phyloP scores from a whole-genome alignment of 2,329 filamentous ascomycete genomes.

The Fragosphaeria purpurea region DNA sequence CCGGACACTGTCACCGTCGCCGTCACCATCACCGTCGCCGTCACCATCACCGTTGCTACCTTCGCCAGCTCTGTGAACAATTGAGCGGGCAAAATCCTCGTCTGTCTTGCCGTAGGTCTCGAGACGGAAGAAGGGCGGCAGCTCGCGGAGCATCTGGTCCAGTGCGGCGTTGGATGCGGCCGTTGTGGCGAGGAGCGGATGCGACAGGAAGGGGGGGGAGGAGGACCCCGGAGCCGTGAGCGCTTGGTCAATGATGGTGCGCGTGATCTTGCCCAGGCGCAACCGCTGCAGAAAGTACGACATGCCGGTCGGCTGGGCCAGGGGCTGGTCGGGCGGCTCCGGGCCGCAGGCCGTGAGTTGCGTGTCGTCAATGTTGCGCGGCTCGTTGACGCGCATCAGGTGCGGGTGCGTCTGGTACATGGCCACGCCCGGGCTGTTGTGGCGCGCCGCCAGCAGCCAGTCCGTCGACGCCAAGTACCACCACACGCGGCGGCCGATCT shows the following conservation, averaged over 20 bases:
- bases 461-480: constrained; percentile 33
- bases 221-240: neutral
- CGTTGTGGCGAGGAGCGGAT: constrained; percentile 10
- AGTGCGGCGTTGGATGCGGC: constrained; percentile 15
- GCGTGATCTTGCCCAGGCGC: constrained; percentile 28
- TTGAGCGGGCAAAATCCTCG: no score
- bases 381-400: constrained; percentile 29
- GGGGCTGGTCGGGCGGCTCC: constrained; percentile 10
- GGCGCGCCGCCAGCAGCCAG: constrained; percentile 21
- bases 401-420: constrained; percentile 30
- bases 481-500: constrained; percentile 30
- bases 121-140: constrained; percentile 27
- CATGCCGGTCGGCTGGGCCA: constrained; percentile 30
- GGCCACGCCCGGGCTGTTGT: constrained; percentile 28
- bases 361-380: constrained; percentile 31
- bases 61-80: no score
- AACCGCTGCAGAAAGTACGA: constrained; percentile 33
- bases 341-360: constrained; percentile 17
- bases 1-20: constrained; percentile 14
- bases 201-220: neutral
- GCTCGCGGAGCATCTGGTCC: constrained; percentile 18
- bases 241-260: constrained; percentile 26
- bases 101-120: constrained; percentile 14
- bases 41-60: no score
- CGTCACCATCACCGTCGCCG: no score